Evolutionary conservation across 1,284 basidiomycete genomes (phyloP).

Genomic region (Tremellales sp.): DNA sequence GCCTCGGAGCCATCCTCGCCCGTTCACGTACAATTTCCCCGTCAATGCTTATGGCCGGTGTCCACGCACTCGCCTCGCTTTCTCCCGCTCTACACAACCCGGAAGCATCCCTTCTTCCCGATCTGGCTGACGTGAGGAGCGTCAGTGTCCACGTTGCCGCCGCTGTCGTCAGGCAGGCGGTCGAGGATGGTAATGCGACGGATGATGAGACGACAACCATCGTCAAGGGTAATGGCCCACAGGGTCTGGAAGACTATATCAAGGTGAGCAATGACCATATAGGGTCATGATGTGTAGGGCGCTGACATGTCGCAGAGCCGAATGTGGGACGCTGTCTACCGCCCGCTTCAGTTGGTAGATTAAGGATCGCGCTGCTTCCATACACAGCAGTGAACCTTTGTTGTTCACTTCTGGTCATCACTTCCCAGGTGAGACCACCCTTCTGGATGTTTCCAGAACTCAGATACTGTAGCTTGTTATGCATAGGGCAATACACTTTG

Average conservation of each 20-base stretch:
- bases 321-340: conserved; percentile 47
- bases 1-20: conserved; percentile 64
- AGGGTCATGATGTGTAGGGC: background rate
- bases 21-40: conserved; percentile 63
- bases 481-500: too few species aligned
- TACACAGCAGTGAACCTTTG: too few species aligned
- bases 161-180: conserved; percentile 72
- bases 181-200: conserved; percentile 59
- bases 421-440: too few species aligned
- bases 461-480: too few species aligned
- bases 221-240: conserved; percentile 35
- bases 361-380: too few species aligned
- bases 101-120: conserved; percentile 54
- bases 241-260: conserved; percentile 42
- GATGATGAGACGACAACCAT: conserved; percentile 39
- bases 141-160: conserved; percentile 55
- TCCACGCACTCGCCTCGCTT: conserved; percentile 61
- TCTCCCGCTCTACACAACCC: conserved; percentile 68
- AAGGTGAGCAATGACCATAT: conserved; percentile 16
- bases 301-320: conserved; percentile 15
- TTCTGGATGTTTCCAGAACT: too few species aligned
- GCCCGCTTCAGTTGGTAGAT: conserved; percentile 41
- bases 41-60: conserved; percentile 66
- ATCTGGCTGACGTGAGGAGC: conserved; percentile 67
- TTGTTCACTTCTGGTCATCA: too few species aligned